Evolutionary conservation across 352 stramenopile genomes (phyloP).

Genomic region (Thraustochytrium striatum): DNA sequence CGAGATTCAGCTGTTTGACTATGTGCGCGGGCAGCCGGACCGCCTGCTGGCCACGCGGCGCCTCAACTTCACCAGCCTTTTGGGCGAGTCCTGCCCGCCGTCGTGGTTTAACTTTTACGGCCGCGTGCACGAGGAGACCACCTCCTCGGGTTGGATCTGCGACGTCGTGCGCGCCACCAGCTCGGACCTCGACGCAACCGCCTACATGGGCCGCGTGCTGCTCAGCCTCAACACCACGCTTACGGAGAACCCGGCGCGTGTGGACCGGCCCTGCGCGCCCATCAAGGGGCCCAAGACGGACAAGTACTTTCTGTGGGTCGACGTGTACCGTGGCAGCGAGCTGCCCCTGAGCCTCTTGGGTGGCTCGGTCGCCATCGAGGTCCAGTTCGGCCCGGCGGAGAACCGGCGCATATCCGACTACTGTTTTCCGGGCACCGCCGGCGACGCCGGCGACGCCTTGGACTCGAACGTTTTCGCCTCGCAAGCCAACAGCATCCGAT

Average conservation of each 20-base stretch:
- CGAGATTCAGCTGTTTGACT: constrained; percentile 44
- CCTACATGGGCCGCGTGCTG: constrained; percentile 38
- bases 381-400: constrained; percentile 22
- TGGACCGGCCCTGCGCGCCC: neutral
- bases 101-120: constrained; percentile 47
- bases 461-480: neutral
- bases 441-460: neutral
- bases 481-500: neutral
- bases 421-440: neutral
- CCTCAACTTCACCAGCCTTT: constrained; percentile 29
- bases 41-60: constrained; percentile 23
- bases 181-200: constrained; percentile 13
- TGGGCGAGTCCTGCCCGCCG: constrained; percentile 30
- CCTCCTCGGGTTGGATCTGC: constrained; percentile 32
- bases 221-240: constrained; percentile 29
- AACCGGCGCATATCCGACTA: constrained; percentile 9
- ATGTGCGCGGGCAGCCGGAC: constrained; percentile 37
- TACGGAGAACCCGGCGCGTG: neutral
- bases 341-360: neutral
- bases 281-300: constrained; percentile 40
- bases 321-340: constrained; percentile 16
- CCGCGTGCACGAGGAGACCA: constrained; percentile 18
- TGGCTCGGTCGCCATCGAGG: constrained; percentile 20
- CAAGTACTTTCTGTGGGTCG: constrained; percentile 2
- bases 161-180: constrained; percentile 28